These are phyloP conservation scores for Clavaria fumosa DNA, from an alignment of 768 basidiomycete genomes.

Conservation along the genomic window DNA sequence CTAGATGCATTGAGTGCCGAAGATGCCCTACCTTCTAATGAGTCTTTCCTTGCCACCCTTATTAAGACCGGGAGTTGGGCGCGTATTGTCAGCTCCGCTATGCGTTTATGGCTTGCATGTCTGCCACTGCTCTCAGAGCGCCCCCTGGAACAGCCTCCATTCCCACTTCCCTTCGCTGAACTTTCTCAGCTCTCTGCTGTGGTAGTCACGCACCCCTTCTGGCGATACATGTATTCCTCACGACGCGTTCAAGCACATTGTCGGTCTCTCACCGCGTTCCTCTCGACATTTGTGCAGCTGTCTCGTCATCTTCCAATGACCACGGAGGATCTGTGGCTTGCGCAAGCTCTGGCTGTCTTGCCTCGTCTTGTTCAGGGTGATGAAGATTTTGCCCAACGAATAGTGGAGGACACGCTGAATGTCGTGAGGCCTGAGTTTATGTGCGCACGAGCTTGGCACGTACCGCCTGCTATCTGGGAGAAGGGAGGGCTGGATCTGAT, in stretches of 20 bases:
- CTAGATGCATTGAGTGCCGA: slow-evolving; percentile 9
- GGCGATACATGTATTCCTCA: slow-evolving; percentile 22
- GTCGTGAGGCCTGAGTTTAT: slow-evolving; percentile 29
- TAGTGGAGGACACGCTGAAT: slow-evolving; percentile 25
- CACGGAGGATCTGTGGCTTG: slow-evolving; percentile 47
- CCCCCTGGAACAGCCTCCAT: slow-evolving; percentile 35
- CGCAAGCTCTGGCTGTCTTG: slow-evolving; percentile 46
- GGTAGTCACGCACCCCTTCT: slow-evolving; percentile 36
- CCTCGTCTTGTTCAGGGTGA: slow-evolving; percentile 53
- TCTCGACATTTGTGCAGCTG: slow-evolving; percentile 40
- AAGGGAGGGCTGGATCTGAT: slow-evolving; percentile 34
- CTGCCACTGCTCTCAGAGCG: slow-evolving; percentile 27
- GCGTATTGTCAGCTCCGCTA: slow-evolving; percentile 27
- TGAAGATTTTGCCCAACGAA: slow-evolving; percentile 37
- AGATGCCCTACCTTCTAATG: slow-evolving; percentile 7
- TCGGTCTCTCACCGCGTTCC: slow-evolving; percentile 36
- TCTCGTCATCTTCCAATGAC: slow-evolving; percentile 41
- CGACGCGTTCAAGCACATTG: slow-evolving; percentile 11
- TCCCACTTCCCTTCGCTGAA: slow-evolving; percentile 40
- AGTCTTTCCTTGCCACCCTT: slow-evolving; percentile 12
- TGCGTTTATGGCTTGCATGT: slow-evolving; percentile 54
- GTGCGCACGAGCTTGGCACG: slow-evolving; percentile 19
- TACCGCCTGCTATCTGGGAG: slow-evolving; percentile 31
- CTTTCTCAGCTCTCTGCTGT: slow-evolving; percentile 38
- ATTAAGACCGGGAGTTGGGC: slow-evolving; percentile 22